A percentile compares a stretch with the other conserved stretches of the same genome.
These are phyloP conservation scores for Murraya koenigii DNA, from an alignment of 345 rosid genomes.

Conservation along the genomic window DNA sequence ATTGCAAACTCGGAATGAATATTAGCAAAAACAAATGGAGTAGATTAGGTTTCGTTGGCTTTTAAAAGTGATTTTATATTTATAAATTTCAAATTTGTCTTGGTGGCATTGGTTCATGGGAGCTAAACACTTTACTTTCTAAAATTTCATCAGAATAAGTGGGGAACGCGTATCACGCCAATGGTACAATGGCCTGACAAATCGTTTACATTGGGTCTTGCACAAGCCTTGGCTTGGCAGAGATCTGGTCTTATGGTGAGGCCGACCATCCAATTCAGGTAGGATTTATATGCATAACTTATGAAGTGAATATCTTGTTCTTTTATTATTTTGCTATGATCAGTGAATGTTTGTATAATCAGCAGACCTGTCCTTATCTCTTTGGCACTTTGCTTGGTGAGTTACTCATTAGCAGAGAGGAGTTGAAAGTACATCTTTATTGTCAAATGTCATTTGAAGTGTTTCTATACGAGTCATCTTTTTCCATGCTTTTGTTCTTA, in stretches of 20 bases:
- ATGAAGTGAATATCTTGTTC: neutral
- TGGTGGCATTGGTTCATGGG: neutral
- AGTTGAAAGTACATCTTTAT: neutral
- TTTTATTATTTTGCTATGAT: neutral
- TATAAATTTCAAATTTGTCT: neutral
- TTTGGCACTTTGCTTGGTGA: neutral
- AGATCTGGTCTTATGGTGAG: conserved; percentile 88
- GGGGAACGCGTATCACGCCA: conserved; percentile 88
- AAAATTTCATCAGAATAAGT: conserved; percentile 58
- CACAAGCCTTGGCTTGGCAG: conserved; percentile 90
- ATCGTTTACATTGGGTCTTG: conserved; percentile 66
- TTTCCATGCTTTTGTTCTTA: no score
- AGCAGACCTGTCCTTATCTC: neutral
- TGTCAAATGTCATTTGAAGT: neutral
- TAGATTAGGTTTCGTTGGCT: neutral
- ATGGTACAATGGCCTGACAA: conserved; percentile 90
- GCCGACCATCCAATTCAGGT: conserved; percentile 85
- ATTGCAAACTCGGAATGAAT: neutral
- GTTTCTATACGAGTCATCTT: neutral
- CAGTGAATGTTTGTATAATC: neutral
- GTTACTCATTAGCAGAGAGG: neutral
- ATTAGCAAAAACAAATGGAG: neutral
- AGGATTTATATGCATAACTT: neutral
- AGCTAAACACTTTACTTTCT: conserved; percentile 13
- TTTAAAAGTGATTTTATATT: neutral